phyloP scores from a whole-genome alignment of 805 yeast species.

The Danielia oregonensis region DNA sequence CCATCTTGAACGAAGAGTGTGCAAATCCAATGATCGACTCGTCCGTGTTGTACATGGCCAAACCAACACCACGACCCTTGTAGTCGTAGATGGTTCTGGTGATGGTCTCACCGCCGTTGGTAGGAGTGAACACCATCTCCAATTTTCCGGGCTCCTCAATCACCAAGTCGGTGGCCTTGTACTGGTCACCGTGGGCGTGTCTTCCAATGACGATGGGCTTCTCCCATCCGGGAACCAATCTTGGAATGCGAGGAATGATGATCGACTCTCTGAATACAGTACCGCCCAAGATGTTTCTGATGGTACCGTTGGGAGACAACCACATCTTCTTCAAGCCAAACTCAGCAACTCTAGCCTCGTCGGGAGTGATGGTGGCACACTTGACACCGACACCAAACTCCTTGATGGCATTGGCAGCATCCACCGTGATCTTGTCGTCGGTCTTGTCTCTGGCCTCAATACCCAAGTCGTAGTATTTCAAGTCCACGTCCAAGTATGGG shows the following conservation, averaged over 20 bases:
- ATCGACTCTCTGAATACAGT: conserved; percentile 85
- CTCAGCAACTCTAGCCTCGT: conserved; percentile 74
- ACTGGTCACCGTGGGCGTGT: conserved; percentile 84
- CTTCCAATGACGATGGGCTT: conserved; percentile 82
- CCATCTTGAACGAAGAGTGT: conserved; percentile 74
- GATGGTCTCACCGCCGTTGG: conserved; percentile 47
- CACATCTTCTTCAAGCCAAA: conserved; percentile 75
- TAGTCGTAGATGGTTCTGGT: conserved; percentile 57
- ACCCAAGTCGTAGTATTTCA: conserved; percentile 74
- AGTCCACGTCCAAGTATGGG: conserved; percentile 69
- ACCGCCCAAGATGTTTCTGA: conserved; percentile 76
- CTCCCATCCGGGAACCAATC: conserved; percentile 77
- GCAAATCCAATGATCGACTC: conserved; percentile 76
- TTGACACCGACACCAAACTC: conserved; percentile 77
- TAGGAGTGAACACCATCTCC: conserved; percentile 64
- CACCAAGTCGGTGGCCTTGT: conserved; percentile 73
- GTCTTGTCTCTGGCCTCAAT: conserved; percentile 67
- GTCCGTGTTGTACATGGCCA: conserved; percentile 83
- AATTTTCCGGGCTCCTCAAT: conserved; percentile 65
- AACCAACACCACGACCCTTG: conserved; percentile 67
- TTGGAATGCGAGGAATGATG: conserved; percentile 71
- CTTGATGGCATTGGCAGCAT: conserved; percentile 73
- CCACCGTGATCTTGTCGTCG: conserved; percentile 68
- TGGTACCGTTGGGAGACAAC: conserved; percentile 83
- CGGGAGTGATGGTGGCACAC: conserved; percentile 85